A percentile compares a stretch with the other conserved stretches of the same genome.
Evolutionary conservation across 495 filamentous ascomycete species (phyloP).

Genomic region (Penicillium maclennaniae): DNA sequence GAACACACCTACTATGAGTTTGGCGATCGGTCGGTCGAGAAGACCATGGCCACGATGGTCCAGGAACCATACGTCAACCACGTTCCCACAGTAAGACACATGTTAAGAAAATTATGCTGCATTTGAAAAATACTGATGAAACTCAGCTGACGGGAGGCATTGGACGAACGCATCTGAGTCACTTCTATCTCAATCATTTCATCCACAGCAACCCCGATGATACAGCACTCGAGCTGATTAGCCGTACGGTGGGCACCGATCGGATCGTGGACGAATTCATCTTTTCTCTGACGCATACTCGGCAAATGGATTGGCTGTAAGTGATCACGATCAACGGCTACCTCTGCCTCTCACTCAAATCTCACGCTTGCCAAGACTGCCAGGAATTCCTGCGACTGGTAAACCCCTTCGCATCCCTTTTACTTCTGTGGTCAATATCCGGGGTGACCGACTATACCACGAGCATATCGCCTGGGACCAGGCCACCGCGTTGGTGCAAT

Average conservation of each 20-base stretch:
- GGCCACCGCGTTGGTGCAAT: constrained; percentile 67
- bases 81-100: constrained; percentile 47
- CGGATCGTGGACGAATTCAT: constrained; percentile 57
- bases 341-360: constrained; percentile 8
- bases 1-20: constrained; percentile 48
- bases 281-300: constrained; percentile 61
- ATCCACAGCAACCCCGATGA: constrained; percentile 67
- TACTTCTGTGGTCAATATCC: constrained; percentile 69
- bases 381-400: constrained; percentile 68
- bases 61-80: constrained; percentile 58
- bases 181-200: constrained; percentile 73
- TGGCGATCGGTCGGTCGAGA: constrained; percentile 35
- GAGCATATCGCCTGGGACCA: constrained; percentile 89
- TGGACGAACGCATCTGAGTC: constrained; percentile 55
- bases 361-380: constrained; percentile 27
- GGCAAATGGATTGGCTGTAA: constrained; percentile 65
- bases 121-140: not conserved
- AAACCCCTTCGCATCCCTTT: constrained; percentile 63
- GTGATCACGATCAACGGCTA: constrained; percentile 31
- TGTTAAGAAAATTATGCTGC: not conserved
- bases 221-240: constrained; percentile 62
- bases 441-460: constrained; percentile 70
- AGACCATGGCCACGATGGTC: constrained; percentile 55
- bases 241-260: constrained; percentile 60
- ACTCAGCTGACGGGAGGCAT: constrained; percentile 63